These are phyloP conservation scores for Zea mays DNA, from an alignment of 176 grass and related monocot species.

Conservation along the genomic window DNA sequence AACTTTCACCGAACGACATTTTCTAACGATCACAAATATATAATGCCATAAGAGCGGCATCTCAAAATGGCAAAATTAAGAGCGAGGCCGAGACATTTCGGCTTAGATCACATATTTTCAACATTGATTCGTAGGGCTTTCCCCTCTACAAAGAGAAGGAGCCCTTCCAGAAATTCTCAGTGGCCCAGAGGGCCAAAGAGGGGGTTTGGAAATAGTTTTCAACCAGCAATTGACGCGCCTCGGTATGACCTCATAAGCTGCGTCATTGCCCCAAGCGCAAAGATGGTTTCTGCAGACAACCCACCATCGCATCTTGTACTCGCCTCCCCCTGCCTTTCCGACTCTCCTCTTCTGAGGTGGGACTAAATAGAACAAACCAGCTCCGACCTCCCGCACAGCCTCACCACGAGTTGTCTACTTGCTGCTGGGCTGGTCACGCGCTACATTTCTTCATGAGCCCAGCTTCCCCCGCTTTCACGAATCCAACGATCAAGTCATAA, in stretches of 20 bases:
- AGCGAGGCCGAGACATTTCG: no score
- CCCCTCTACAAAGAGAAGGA: neutral
- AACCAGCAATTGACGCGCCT: constrained; percentile 97
- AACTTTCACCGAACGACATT: no score
- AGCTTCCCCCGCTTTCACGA: neutral
- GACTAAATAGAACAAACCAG: neutral
- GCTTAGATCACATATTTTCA: no score
- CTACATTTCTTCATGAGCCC: neutral
- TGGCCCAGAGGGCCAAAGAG: constrained; percentile 52
- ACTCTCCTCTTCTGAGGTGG: constrained; percentile 3
- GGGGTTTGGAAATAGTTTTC: constrained; percentile 79
- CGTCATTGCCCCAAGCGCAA: constrained; percentile 92
- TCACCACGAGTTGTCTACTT: neutral
- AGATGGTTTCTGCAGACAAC: accelerated
- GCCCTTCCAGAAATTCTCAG: constrained; percentile 64
- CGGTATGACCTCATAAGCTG: constrained; percentile 74
- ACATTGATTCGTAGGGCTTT: constrained; percentile 38
- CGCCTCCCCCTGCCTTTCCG: accelerated
- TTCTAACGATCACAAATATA: no score
- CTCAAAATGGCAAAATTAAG: no score
- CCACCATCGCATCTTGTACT: neutral
- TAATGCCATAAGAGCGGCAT: no score
- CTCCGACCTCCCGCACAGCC: neutral
- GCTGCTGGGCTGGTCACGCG: neutral
- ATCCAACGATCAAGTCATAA: neutral